Conservation (phyloP, 805 yeast genomes). For the Nakazawaea siamensis region DNA sequence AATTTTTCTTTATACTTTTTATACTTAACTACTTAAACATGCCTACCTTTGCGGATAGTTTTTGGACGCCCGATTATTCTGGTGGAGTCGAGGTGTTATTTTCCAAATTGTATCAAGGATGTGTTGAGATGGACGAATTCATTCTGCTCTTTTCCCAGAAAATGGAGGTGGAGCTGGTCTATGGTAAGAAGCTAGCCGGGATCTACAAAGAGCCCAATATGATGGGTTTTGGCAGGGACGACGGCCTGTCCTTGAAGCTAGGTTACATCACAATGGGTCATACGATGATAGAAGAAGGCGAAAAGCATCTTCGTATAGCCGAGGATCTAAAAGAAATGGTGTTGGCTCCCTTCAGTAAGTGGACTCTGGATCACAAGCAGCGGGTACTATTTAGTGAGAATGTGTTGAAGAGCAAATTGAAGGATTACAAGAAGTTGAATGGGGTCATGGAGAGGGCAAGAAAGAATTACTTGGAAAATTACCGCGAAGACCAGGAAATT, state of each 20-base stretch:
- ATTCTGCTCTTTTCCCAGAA: constrained; percentile 56
- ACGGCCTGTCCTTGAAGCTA: constrained; percentile 55
- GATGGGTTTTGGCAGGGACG: constrained; percentile 41
- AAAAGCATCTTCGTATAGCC: constrained; percentile 52
- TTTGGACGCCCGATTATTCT: constrained; percentile 66
- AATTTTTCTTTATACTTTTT: no score
- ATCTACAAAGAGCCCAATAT: constrained; percentile 30
- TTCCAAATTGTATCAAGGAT: constrained; percentile 49
- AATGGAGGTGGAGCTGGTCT: constrained; percentile 62
- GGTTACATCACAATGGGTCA: constrained; percentile 50
- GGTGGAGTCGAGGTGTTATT: constrained; percentile 45
- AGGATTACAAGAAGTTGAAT: constrained; percentile 40
- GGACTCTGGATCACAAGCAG: constrained; percentile 68
- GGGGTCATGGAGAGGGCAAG: constrained; percentile 40
- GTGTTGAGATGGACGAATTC: constrained; percentile 64
- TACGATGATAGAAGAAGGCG: constrained; percentile 52
- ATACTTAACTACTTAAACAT: no score
- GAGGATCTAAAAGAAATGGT: constrained; percentile 52
- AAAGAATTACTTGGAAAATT: constrained; percentile 69
- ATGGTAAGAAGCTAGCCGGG: constrained; percentile 48
- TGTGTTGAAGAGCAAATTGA: constrained; percentile 40
- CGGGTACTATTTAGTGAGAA: constrained; percentile 56
- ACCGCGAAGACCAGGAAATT: constrained; percentile 70
- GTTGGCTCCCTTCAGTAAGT: constrained; percentile 59
- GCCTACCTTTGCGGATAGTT: constrained; percentile 64